These are phyloP conservation scores for Hypoxylon rubiginosum DNA, from an alignment of 2,329 filamentous ascomycete species.

Conservation along the genomic window DNA sequence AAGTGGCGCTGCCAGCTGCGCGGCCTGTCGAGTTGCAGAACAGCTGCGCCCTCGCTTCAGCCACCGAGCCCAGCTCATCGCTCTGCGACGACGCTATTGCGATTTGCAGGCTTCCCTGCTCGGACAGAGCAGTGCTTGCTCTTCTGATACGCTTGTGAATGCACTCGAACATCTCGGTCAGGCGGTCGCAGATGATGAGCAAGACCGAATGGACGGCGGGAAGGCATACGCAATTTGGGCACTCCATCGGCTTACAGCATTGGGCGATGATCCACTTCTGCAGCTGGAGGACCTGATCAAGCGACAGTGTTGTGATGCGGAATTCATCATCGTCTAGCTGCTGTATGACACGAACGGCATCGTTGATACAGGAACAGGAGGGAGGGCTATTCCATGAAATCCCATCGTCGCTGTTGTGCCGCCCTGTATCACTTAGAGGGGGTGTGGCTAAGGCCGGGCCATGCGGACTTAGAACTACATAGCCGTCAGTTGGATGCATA, in stretches of 20 bases:
- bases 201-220: conserved; percentile 42
- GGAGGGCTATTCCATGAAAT: neutral
- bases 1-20: conserved; percentile 24
- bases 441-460: neutral
- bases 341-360: conserved; percentile 46
- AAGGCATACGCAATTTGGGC: conserved; percentile 35
- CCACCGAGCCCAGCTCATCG: conserved; percentile 46
- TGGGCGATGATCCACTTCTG: conserved; percentile 51
- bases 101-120: neutral
- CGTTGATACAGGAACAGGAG: conserved; percentile 45
- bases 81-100: neutral
- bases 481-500: no score
- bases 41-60: conserved; percentile 50
- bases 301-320: conserved; percentile 43
- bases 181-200: conserved; percentile 49
- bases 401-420: neutral
- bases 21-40: conserved; percentile 34
- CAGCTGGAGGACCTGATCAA: conserved; percentile 50
- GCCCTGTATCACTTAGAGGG: neutral
- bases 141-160: conserved; percentile 40
- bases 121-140: conserved; percentile 10
- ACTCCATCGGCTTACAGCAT: conserved; percentile 47
- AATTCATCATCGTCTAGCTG: conserved; percentile 52
- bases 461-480: neutral
- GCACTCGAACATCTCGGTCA: conserved; percentile 50